Evolutionary conservation across 75 land plant species (phyloP).

Genomic region (Ceratopteris richardii): DNA sequence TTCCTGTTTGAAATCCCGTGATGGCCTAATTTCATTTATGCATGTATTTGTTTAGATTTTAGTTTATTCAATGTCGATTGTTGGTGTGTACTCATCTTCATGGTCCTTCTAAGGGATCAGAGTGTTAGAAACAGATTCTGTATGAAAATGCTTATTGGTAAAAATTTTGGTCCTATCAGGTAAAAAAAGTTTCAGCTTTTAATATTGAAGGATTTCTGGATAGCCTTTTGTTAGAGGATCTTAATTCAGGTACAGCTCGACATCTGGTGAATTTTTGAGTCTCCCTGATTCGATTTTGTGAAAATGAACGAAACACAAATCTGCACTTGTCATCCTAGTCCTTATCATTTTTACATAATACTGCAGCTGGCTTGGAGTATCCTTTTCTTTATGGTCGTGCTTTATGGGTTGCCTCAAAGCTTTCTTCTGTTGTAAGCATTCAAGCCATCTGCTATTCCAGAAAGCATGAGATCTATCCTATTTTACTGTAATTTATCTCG

Average conservation of each 20-base stretch:
- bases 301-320: no score
- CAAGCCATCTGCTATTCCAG: neutral
- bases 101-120: no score
- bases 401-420: slow-evolving; percentile 67
- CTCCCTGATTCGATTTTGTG: neutral
- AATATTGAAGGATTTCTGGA: slow-evolving; percentile 47
- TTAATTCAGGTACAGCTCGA: slow-evolving; percentile 46
- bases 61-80: no score
- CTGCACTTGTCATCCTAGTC: no score
- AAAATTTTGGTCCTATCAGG: no score
- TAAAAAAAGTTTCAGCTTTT: slow-evolving; percentile 4
- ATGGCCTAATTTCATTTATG: no score
- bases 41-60: no score
- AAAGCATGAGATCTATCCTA: neutral
- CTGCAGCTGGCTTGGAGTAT: slow-evolving; percentile 49
- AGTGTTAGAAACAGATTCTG: no score
- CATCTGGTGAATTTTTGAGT: neutral
- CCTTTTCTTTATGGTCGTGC: slow-evolving; percentile 89
- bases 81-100: no score
- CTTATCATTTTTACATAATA: neutral
- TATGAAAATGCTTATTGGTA: no score
- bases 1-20: no score
- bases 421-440: slow-evolving; percentile 55
- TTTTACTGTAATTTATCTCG: no score
- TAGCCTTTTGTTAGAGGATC: slow-evolving; percentile 47